Conservation (phyloP, 208 protist species). For the Phytomonas francai region DNA sequence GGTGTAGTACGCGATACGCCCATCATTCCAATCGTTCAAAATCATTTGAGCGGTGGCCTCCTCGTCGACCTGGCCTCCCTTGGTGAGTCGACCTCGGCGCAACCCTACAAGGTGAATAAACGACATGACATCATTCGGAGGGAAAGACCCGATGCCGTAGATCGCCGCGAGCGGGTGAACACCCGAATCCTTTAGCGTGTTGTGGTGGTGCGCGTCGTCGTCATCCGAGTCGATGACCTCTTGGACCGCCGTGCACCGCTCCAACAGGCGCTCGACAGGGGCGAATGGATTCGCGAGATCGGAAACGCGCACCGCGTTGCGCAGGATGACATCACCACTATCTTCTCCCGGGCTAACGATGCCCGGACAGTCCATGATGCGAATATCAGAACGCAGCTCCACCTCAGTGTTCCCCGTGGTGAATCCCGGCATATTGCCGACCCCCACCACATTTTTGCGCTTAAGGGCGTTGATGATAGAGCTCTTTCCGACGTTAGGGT, state of each 20-base stretch:
- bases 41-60: slow-evolving; percentile 89
- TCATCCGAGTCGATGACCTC: slow-evolving; percentile 14
- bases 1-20: slow-evolving; percentile 95
- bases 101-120: slow-evolving; percentile 80
- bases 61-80: slow-evolving; percentile 87
- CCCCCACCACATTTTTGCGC: slow-evolving; percentile 83
- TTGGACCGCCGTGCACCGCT: slow-evolving; percentile 60
- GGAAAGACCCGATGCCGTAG: slow-evolving; percentile 74
- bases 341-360: slow-evolving; percentile 89
- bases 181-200: slow-evolving; percentile 11
- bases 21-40: slow-evolving; percentile 93
- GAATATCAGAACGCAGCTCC: slow-evolving; percentile 93
- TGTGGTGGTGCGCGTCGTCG: slow-evolving; percentile 19
- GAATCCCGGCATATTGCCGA: slow-evolving; percentile 92
- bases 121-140: slow-evolving; percentile 62
- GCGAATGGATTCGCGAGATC: slow-evolving; percentile 89
- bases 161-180: slow-evolving; percentile 76
- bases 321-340: slow-evolving; percentile 90
- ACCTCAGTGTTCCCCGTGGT: slow-evolving; percentile 94
- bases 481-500: slow-evolving; percentile 97
- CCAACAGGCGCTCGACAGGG: slow-evolving; percentile 87
- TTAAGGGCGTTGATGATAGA: slow-evolving; percentile 98
- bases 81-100: slow-evolving; percentile 69
- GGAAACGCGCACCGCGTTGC: slow-evolving; percentile 93
- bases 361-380: slow-evolving; percentile 96